Conservation (phyloP, 148 eudicot genomes). For the Spergularia marina region DNA sequence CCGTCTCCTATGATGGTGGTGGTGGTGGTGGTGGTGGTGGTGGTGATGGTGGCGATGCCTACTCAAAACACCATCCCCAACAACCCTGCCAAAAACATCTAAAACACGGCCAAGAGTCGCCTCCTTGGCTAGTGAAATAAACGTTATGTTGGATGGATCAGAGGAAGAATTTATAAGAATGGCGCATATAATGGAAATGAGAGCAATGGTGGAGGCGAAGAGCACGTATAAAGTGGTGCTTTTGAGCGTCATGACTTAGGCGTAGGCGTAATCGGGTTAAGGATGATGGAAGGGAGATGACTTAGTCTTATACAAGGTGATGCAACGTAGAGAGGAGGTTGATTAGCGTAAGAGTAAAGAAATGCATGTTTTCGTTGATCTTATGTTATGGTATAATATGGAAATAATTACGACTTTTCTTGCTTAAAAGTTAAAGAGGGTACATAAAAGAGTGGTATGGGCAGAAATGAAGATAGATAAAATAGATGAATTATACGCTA, state of each 20-base stretch:
- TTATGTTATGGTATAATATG: conserved; percentile 3
- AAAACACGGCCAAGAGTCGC: conserved; percentile 23
- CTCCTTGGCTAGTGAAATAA: conserved; percentile 25
- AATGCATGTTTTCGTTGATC: conserved; percentile 23
- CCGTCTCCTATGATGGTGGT: conserved; percentile 12
- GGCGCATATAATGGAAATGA: conserved; percentile 44
- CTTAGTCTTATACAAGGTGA: conserved; percentile 19
- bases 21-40: conserved; percentile 33
- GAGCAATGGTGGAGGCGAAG: conserved; percentile 46
- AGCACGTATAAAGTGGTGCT: conserved; percentile 43
- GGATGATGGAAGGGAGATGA: conserved; percentile 10
- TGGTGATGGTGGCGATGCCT: conserved; percentile 27
- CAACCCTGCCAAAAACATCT: conserved; percentile 18
- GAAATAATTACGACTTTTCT: conserved; percentile 13
- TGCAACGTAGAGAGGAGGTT: conserved; percentile 20
- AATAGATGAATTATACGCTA: conserved; percentile 6
- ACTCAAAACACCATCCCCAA: conserved; percentile 10
- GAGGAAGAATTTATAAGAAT: conserved; percentile 29
- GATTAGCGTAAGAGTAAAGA: conserved; percentile 67
- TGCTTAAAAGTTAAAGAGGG: conserved; percentile 30
- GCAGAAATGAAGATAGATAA: neutral
- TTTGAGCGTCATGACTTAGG: conserved; percentile 45
- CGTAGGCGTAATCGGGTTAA: neutral
- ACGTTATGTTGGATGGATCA: neutral
- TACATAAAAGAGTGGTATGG: neutral